Evolutionary conservation across 495 filamentous ascomycete genomes (phyloP), one percentile per base, ranked within the genome.

Genomic region (Halenospora varia): DNA sequence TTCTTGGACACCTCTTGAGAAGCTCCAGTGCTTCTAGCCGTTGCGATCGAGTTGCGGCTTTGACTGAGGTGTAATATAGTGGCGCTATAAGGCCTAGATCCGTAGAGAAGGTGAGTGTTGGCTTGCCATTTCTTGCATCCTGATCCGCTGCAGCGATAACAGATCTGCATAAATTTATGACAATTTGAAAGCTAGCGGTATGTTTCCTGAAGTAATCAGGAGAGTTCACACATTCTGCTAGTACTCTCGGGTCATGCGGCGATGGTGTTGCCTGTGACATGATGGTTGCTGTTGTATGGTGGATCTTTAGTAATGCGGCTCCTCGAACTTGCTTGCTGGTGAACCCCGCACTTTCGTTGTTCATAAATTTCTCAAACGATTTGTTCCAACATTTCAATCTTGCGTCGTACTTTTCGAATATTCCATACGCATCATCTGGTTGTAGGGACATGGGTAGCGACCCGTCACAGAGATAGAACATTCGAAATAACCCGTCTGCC

Each of bases 11-110:
- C 0, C 66, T 48, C n/a, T 59, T 57, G 2, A 81, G 65, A 4
- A 78, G 47, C 8, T 50, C 49, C 18, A 80, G 61, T 6, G 77
- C 78, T 49, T 66, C 64, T 3, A 71, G 65, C 9, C 75, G 66
- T 19, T 77, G 63, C 0, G 46, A 11, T 0, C 69, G 66, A 52
- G 77, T 70, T 9, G 73, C 67, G 52, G 74, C 79, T 22, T 66
- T 65, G 3, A 66, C 67, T 10, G 68, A 73, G 1, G 69, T 63
- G n/a, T 69, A 60, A 53, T 72, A 79, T 2, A 77, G 50, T 0
- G 72, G 66, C 4, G 49, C 62, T 15, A 78, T 63, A 25, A 77
- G 60, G 10, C 72, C 71, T 15, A 73, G 50, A 29, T 73, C 72
- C 8, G 62, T 56, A 8, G 55, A 59, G 17, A 61, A 65, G n/a